Evolutionary conservation across 208 protist genomes (phyloP), one percentile per base, ranked within the genome.

Genomic region (Leptomonas pyrrhocoris): DNA sequence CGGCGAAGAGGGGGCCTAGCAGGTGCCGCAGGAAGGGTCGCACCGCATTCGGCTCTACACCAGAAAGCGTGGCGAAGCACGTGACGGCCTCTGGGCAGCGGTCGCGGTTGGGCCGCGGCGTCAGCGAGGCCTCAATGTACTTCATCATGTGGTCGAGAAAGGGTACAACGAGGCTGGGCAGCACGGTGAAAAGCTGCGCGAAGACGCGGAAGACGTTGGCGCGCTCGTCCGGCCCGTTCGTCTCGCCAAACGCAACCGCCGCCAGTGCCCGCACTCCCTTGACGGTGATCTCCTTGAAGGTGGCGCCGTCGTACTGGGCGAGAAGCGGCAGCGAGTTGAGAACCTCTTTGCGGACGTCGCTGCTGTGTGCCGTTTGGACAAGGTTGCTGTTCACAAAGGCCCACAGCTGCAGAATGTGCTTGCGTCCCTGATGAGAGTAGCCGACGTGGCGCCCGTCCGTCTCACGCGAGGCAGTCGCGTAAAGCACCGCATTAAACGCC

Each of bases 31-130:
- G 64, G 65, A 89, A 94, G 2, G 90, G 93, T 2, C 93, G 79
- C 53, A 94, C 85, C 11, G 83, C 81, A 50, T 82, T 87, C n/a
- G 87, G 84, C 53, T 84, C 80, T 23, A 86, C 80, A 38, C 84
- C 74, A 13, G 89, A 82, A 50, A 95, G 77, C 2, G 83, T 92
- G 19, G 89, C 90, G 73, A 97, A 94, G 75, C 93, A 97, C 45
- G 89, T 83, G 13, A 92, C 88, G 7, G 89, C 92, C 73, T 88
- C 88, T 11, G 79, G 74, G 63, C 89, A 93, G 54, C 89, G 88
- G 45, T 81, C 83, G 49, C 84, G 78, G 25, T 86, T 74, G 18
- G 73, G 68, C 12, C 77, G 84, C 43, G 66, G 68, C 34, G 68
- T 70, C 27, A 96, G 76, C 46, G 83, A 88, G 18, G 74, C 59